Percentiles rank a stretch among this genome's conserved stretches.
These are phyloP conservation scores for Penicillium coffeae DNA, from an alignment of 495 filamentous ascomycete genomes.

Conservation along the genomic window DNA sequence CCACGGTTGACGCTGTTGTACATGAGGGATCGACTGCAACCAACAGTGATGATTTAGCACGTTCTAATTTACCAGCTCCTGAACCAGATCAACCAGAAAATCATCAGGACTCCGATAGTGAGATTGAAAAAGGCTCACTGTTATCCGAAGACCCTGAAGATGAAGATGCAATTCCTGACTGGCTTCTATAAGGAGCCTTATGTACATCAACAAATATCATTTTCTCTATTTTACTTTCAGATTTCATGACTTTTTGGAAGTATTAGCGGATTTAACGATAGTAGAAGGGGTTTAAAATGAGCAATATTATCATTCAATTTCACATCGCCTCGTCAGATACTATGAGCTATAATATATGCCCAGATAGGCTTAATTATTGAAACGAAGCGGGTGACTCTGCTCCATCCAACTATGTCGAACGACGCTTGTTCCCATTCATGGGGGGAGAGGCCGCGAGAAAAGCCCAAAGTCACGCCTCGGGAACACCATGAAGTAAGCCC, in stretches of 20 bases:
- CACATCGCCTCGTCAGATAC: too few species aligned
- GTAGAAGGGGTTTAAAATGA: too few species aligned
- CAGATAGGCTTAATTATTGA: too few species aligned
- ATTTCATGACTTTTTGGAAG: neutral
- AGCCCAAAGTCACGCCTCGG: slow-evolving; percentile 18
- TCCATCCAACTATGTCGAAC: too few species aligned
- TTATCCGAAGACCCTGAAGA: slow-evolving; percentile 64
- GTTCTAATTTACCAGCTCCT: slow-evolving; percentile 14
- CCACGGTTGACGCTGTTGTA: too few species aligned
- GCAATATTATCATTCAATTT: too few species aligned
- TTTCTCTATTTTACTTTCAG: neutral
- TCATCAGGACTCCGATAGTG: slow-evolving; percentile 25
- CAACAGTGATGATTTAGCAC: slow-evolving; percentile 15
- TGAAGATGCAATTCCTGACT: slow-evolving; percentile 64
- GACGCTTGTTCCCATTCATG: too few species aligned
- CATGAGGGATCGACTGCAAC: neutral
- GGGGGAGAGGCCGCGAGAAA: too few species aligned
- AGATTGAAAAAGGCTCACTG: slow-evolving; percentile 41
- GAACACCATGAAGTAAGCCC: slow-evolving; percentile 10
- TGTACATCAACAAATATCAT: neutral
- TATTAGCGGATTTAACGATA: too few species aligned
- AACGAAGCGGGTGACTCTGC: too few species aligned
- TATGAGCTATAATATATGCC: too few species aligned
- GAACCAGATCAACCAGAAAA: slow-evolving; percentile 4
- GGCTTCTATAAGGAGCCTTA: slow-evolving; percentile 42